Evolutionary conservation across 768 basidiomycete genomes (phyloP).

Genomic region (Boletellus sp.): DNA sequence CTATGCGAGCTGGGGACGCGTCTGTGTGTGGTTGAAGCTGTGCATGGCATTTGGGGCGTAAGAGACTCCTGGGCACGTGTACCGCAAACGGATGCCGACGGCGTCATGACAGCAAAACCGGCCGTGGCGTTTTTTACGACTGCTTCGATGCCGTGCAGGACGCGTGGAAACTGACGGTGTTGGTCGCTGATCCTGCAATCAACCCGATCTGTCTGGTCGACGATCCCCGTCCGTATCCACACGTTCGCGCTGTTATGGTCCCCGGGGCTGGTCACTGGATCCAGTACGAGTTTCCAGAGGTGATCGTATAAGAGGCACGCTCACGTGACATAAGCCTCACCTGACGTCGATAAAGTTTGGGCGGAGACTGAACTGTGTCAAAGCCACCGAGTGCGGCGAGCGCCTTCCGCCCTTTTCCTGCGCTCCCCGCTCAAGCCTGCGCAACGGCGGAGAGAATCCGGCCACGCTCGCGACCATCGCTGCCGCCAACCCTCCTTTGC

Average conservation of each 20-base stretch:
- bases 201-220: not conserved
- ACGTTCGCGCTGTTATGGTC: constrained; percentile 8
- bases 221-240: constrained; percentile 13
- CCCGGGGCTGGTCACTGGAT: constrained; percentile 23
- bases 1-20: constrained; percentile 10
- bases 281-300: constrained; percentile 24
- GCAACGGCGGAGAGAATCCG: too few relatives aligned
- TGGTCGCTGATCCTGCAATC: constrained; percentile 20
- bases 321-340: too few relatives aligned
- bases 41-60: not conserved
- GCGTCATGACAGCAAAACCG: constrained; percentile 15
- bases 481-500: too few relatives aligned
- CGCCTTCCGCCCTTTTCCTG: too few relatives aligned
- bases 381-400: too few relatives aligned
- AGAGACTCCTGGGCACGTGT: too few relatives aligned
- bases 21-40: constrained; percentile 4
- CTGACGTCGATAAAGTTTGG: too few relatives aligned
- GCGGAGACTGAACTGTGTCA: too few relatives aligned
- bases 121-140: constrained; percentile 19
- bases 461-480: too few relatives aligned
- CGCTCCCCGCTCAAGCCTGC: too few relatives aligned
- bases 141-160: not conserved
- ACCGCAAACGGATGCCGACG: too few relatives aligned
- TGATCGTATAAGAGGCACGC: constrained; percentile 17
- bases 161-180: constrained; percentile 12